These are phyloP conservation scores for Oryza rufipogon DNA, from an alignment of 176 grass and related monocot species.

Conservation along the genomic window DNA sequence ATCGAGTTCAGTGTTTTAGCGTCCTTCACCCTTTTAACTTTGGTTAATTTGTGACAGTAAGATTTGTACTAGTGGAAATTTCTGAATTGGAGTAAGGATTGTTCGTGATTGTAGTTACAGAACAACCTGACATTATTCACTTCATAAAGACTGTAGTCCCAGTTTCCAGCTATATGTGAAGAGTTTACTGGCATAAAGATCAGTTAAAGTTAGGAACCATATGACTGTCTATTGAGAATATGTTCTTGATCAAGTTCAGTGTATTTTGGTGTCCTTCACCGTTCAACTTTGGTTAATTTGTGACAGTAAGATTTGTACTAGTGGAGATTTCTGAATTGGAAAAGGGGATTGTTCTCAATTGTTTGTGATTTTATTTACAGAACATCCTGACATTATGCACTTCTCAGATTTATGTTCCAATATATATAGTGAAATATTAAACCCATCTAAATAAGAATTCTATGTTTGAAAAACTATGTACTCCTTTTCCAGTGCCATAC, in stretches of 20 bases:
- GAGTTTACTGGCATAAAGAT: neutral
- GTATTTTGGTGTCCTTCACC: neutral
- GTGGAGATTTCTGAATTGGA: neutral
- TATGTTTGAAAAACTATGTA: constrained; percentile 9
- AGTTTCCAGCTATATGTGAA: neutral
- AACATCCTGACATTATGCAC: neutral
- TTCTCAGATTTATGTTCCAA: neutral
- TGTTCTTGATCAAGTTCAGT: neutral
- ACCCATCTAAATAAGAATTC: neutral
- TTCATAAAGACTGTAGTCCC: no score
- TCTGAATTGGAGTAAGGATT: neutral
- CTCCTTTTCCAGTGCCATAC: constrained; percentile 61
- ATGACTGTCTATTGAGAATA: neutral
- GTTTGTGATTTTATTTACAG: neutral
- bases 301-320: no score
- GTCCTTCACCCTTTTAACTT: neutral
- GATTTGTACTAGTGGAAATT: neutral
- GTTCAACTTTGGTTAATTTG: neutral
- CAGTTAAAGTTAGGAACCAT: neutral
- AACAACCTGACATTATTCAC: neutral
- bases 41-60: neutral
- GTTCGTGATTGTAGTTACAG: no score
- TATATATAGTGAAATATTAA: neutral
- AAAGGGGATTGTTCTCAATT: neutral
- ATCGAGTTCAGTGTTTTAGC: neutral